Evolutionary conservation across 2,329 filamentous ascomycete genomes (phyloP).

Genomic region (Fusarium virguliforme): DNA sequence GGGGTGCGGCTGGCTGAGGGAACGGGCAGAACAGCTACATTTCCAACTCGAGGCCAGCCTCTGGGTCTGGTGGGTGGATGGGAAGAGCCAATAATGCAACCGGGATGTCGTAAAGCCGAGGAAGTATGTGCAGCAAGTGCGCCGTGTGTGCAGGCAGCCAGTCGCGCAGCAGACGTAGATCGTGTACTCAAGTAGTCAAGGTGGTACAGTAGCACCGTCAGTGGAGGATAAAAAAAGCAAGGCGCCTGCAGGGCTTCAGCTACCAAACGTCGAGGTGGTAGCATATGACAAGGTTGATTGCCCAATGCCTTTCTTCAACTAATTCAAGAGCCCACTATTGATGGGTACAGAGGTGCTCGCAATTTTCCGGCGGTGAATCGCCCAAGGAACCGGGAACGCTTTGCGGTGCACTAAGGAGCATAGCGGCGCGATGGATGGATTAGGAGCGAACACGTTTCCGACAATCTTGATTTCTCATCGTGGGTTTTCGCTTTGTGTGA

Average conservation of each 20-base stretch:
- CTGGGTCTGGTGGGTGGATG: conserved; percentile 17
- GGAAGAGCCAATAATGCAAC: conserved; percentile 29
- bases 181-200: conserved; percentile 13
- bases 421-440: neutral
- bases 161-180: conserved; percentile 16
- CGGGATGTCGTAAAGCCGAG: conserved; percentile 3
- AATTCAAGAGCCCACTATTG: conserved; percentile 17
- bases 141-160: neutral
- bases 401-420: conserved; percentile 4
- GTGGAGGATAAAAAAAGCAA: conserved; percentile 37
- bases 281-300: conserved; percentile 8
- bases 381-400: conserved; percentile 10
- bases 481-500: neutral
- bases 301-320: conserved; percentile 20
- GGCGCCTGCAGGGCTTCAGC: conserved; percentile 32
- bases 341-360: conserved; percentile 20
- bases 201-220: conserved; percentile 19
- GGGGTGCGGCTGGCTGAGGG: conserved; percentile 25
- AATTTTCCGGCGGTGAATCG: conserved; percentile 40
- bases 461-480: neutral
- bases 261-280: conserved; percentile 15
- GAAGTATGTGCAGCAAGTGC: neutral
- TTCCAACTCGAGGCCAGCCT: conserved; percentile 10
- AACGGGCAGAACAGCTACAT: conserved; percentile 4
- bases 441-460: neutral